These are phyloP conservation scores for Acacia acuminata DNA, from an alignment of 306 rosid species.

Conservation along the genomic window DNA sequence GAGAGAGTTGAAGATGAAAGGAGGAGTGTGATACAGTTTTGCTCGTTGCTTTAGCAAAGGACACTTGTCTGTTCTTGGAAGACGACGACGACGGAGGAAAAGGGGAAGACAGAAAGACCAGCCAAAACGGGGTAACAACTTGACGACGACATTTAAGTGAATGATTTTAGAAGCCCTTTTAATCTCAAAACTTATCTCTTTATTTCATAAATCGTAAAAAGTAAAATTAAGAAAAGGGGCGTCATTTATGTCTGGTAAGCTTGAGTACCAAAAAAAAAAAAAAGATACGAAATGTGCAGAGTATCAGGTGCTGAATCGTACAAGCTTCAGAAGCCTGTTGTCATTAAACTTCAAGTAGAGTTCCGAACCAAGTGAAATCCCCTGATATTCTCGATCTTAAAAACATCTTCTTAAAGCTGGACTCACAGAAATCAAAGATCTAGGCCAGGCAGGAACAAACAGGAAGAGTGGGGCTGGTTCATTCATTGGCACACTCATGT, in stretches of 20 bases:
- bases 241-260: background rate
- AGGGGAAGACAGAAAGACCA: background rate
- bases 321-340: background rate
- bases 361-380: background rate
- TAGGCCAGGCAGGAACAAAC: background rate
- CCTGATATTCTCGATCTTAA: background rate
- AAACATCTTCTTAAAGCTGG: background rate
- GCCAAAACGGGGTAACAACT: background rate
- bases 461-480: background rate
- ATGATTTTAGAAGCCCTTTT: no score
- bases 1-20: background rate
- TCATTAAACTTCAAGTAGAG: background rate
- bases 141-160: background rate
- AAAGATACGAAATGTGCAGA: background rate
- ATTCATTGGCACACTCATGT: background rate
- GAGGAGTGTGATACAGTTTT: background rate
- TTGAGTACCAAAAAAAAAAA: background rate
- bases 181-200: no score
- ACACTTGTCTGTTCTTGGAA: no score
- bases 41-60: background rate
- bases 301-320: slow-evolving; percentile 1
- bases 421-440: background rate
- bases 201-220: no score
- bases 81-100: background rate
- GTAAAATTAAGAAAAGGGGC: background rate